Evolutionary conservation across 371 early-diverging fungal species (phyloP), one percentile per base, ranked within the genome.

Genomic region (Mortierella sp.): DNA sequence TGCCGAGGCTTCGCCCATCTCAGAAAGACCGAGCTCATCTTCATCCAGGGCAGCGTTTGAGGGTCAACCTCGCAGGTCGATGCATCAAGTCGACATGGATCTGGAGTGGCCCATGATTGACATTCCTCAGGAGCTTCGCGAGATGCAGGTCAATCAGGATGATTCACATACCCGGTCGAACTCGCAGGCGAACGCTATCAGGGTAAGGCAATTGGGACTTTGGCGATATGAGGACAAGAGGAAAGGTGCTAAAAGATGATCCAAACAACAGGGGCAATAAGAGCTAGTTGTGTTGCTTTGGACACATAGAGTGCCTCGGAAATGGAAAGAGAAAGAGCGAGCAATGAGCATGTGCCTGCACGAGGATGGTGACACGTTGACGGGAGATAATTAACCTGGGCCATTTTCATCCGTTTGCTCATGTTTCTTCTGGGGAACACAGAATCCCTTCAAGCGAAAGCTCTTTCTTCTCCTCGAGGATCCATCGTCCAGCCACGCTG

Each of bases 391-490:
- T 26, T 71, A 31, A n/a, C 31, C 13, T 14, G 16, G 19, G 9
- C 13, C 26, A 55, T 26, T 61, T 55, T 55, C 31, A 55, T 28
- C 31, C 24, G 21, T 31, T 59, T 61, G 53, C 69, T 69, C 53
- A 26, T 37, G 50, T 43, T 5, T 50, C 11, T 59, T 5, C 34
- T 31, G 28, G 24, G 24, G 54, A 51, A 54, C 61, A 80, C 61
- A 80, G 88, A 84, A 85, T 55, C 76, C 85, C 67, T 77, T 93
- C 90, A 95, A 95, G 77, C 88, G 93, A 75, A 88, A 89, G 64
- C 87, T 96, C 43, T 96, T 93, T 67, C 85, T 93, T 1, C 83
- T 95, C n/a, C 79, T 95, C 54, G 95, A 95, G 71, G 93, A 94
- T 73, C 94, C 95, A 1, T 92, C 93, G 10, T 93, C 93, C n/a